Evolutionary conservation across 2,329 filamentous ascomycete genomes (phyloP).

Genomic region (Cytospora chrysosperma): DNA sequence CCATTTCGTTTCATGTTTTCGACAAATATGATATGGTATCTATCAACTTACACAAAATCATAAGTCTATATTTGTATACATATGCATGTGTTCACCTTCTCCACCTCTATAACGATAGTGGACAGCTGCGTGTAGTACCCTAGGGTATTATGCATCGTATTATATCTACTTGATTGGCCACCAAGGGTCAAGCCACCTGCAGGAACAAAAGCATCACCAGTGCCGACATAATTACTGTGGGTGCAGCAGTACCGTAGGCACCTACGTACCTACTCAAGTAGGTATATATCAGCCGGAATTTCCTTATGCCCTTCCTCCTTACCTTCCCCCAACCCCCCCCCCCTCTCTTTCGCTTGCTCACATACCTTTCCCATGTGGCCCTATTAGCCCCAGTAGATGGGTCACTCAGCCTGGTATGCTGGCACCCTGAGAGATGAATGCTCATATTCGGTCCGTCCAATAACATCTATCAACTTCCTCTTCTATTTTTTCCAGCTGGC

Average conservation of each 20-base stretch:
- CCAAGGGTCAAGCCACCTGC: slow-evolving; percentile 5
- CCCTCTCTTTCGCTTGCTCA: neutral
- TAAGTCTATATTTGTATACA: too few relatives aligned
- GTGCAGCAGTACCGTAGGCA: too few relatives aligned
- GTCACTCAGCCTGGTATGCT: neutral
- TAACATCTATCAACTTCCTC: neutral
- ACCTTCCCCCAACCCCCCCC: too few relatives aligned
- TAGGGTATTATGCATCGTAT: too few relatives aligned
- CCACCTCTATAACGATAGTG: neutral
- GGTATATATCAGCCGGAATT: too few relatives aligned
- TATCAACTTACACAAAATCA: too few relatives aligned
- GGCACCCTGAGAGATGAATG: neutral
- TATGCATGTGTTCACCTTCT: neutral
- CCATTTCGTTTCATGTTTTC: neutral
- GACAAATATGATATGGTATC: too few relatives aligned
- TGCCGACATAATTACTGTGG: neutral
- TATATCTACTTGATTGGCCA: neutral
- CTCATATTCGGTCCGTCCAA: slow-evolving; percentile 8
- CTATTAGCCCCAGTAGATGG: slow-evolving; percentile 6
- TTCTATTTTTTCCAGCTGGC: neutral
- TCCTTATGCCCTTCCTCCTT: too few relatives aligned
- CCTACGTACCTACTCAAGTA: too few relatives aligned
- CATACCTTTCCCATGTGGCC: slow-evolving; percentile 7
- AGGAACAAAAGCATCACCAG: slow-evolving; percentile 5
- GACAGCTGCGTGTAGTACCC: neutral